Conservation (phyloP, 139 green algal species). For the Micromonas commoda region DNA sequence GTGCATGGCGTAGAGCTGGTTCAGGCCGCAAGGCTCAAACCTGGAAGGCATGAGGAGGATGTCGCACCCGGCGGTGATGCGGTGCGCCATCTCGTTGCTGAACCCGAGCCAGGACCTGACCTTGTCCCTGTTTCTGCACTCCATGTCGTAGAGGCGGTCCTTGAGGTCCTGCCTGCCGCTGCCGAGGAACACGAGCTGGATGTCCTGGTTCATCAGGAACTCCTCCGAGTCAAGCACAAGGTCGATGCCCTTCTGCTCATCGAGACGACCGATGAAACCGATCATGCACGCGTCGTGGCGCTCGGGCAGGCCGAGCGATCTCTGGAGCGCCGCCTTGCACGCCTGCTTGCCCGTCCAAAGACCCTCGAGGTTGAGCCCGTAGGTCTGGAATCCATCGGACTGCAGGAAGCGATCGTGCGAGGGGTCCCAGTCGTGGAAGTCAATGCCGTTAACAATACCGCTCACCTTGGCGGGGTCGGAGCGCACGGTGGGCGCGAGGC, state of each 20-base stretch:
- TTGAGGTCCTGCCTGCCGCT: slow-evolving; percentile 83
- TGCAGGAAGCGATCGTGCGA: background rate
- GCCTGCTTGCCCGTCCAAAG: slow-evolving; percentile 60
- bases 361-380: slow-evolving; percentile 33
- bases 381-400: slow-evolving; percentile 16
- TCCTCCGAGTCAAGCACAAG: slow-evolving; percentile 69
- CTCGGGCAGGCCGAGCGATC: slow-evolving; percentile 85
- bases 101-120: slow-evolving; percentile 64
- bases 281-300: slow-evolving; percentile 57
- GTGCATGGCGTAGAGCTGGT: slow-evolving; percentile 63
- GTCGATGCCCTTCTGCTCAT: slow-evolving; percentile 94
- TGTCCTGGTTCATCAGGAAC: slow-evolving; percentile 41
- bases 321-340: slow-evolving; percentile 70
- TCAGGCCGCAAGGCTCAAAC: slow-evolving; percentile 87
- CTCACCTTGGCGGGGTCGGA: slow-evolving; percentile 44
- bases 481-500: slow-evolving; percentile 47
- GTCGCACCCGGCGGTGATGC: slow-evolving; percentile 72
- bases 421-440: slow-evolving; percentile 30
- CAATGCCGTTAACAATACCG: slow-evolving; percentile 69
- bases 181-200: slow-evolving; percentile 92
- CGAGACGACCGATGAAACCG: slow-evolving; percentile 52
- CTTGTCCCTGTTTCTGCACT: background rate
- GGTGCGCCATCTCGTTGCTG: slow-evolving; percentile 67
- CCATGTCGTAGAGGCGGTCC: slow-evolving; percentile 33
- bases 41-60: slow-evolving; percentile 80